phyloP scores from a whole-genome alignment of 352 stramenopile genomes.

The Globisporangium nunn region DNA sequence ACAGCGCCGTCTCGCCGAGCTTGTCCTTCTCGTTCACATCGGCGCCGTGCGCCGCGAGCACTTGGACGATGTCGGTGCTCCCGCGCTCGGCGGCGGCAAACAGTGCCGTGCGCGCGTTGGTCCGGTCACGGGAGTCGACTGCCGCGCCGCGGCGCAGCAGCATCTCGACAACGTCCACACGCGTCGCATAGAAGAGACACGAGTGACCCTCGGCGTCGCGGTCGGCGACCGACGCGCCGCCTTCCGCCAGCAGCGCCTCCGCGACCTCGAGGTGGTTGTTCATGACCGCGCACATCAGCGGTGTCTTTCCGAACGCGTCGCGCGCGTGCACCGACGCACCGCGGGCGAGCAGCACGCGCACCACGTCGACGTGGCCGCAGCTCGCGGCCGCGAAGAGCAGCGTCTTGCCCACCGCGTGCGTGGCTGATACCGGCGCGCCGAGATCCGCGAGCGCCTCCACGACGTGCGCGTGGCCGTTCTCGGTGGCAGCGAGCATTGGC shows the following conservation, averaged over 20 bases:
- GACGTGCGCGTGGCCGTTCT: conserved; percentile 10
- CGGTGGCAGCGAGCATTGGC: conserved; percentile 8
- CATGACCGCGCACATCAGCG: conserved; percentile 10
- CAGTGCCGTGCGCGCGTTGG: conserved; percentile 9
- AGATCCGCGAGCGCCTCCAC: conserved; percentile 6
- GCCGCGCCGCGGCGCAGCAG: conserved; percentile 5
- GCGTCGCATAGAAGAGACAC: conserved; percentile 12
- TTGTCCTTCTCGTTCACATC: conserved; percentile 12
- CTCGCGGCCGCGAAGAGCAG: conserved; percentile 11
- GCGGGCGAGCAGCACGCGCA: conserved; percentile 6
- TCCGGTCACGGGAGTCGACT: conserved; percentile 1
- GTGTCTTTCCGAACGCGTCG: conserved; percentile 12
- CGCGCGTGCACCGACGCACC: conserved; percentile 5
- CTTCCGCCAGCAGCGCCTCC: conserved; percentile 1
- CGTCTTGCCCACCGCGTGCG: conserved; percentile 12
- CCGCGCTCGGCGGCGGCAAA: conserved; percentile 10
- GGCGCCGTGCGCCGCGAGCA: conserved; percentile 1
- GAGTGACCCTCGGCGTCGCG: conserved; percentile 8
- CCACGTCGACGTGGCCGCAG: conserved; percentile 9
- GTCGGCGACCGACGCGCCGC: conserved; percentile 3
- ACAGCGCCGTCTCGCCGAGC: conserved; percentile 11
- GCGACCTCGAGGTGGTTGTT: conserved; percentile 7
- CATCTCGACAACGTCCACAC: conserved; percentile 2
- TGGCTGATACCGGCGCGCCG: conserved; percentile 4
- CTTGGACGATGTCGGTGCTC: conserved; percentile 5